Percentiles rank a stretch among this genome's conserved stretches.
These are phyloP conservation scores for Alternaria viburni DNA, from an alignment of 2,329 filamentous ascomycete genomes.

Conservation along the genomic window DNA sequence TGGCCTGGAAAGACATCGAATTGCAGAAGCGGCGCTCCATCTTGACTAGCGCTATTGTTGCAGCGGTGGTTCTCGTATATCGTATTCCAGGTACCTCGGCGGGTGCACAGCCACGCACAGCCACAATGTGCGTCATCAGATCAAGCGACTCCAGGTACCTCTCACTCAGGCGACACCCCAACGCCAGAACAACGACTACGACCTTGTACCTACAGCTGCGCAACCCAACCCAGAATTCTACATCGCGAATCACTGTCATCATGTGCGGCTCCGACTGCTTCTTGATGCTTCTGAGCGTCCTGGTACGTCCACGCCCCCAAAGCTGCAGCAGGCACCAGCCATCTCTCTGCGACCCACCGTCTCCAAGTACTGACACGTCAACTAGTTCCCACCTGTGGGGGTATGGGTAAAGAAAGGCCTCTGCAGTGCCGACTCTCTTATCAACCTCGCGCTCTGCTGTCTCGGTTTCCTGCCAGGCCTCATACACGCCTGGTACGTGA, in stretches of 20 bases:
- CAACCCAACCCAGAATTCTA: neutral
- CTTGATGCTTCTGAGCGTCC: conserved; percentile 64
- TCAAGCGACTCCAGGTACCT: neutral
- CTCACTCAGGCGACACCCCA: conserved; percentile 10
- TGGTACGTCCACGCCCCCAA: conserved; percentile 54
- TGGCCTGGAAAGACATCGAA: neutral
- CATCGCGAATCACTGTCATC: conserved; percentile 20
- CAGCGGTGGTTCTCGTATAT: neutral
- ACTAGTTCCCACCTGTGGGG: conserved; percentile 43
- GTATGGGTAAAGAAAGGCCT: conserved; percentile 97
- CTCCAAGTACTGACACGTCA: conserved; percentile 3
- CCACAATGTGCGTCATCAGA: conserved; percentile 18
- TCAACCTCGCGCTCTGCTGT: conserved; percentile 88
- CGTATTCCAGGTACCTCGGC: neutral
- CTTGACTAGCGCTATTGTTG: neutral
- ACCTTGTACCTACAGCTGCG: neutral
- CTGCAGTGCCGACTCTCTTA: conserved; percentile 89
- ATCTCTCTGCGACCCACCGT: neutral
- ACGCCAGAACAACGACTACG: conserved; percentile 7
- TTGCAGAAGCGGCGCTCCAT: neutral
- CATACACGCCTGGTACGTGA: conserved; percentile 97
- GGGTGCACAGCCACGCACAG: conserved; percentile 9
- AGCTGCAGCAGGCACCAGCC: conserved; percentile 15
- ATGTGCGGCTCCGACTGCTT: conserved; percentile 69
- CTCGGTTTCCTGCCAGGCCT: conserved; percentile 74